Base-by-base conservation (phyloP, 1,139 yeast species). In the Yamadazyma buinensis region DNA sequence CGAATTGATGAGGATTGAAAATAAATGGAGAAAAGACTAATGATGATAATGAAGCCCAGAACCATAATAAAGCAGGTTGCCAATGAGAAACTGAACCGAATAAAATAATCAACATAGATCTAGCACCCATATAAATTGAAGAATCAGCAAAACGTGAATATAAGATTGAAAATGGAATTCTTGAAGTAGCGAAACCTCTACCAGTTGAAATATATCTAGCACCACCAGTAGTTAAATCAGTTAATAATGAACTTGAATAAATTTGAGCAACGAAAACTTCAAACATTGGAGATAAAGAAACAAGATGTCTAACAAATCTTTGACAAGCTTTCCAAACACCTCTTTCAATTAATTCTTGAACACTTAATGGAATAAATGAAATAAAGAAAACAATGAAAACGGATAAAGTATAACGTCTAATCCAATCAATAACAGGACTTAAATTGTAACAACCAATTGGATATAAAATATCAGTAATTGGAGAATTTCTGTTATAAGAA, bases 121-220 rank as follows among this genome's bases (percentile, higher is more conserved):
- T 83, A 20, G 95, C 87, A 60, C 99, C 99, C 78, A 88, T 78
- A 62, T 92, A 92, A 58, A 94, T 92, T 30, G 97, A 88, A 29
- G 96, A 88, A 49, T 92, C 95, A 42, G 98, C 97, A 67, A 94
- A 92, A 65, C 98, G 84, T 29, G 97, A 85, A 62, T 87, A 92
- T 61, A 92, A 71, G 38, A 92, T 94, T 30, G 95, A 84, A 71
- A 94, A 92, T 47, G 97, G 97, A 57, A 90, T 90, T 74, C 98
- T 87, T 13, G 97, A 92, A 46, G 97, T 92, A 28, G 98, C 98
- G 59, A 92, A 88, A 64, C 97, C 97, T 80, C 98, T 87, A 67
- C 98, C 98, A 38, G 98, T 92, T 39, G 97, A 88, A 59, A 92
- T 92, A 72, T 92, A 92, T 67, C 97, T 85, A 47, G 98, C 99